Evolutionary conservation across 1,139 yeast species (phyloP).

Genomic region (Suhomyces anneliseae): DNA sequence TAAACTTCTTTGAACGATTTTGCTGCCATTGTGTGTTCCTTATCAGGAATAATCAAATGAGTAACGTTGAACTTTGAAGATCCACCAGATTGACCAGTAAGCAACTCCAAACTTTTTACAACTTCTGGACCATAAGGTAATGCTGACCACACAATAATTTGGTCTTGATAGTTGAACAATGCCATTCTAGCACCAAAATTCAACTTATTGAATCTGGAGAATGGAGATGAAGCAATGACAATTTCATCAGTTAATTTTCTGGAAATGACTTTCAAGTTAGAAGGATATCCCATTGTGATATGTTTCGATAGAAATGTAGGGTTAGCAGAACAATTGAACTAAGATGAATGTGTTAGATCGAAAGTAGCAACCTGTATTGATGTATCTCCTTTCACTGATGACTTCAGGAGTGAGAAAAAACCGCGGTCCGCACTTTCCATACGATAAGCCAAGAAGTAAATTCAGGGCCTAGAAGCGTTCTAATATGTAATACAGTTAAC

Average conservation of each 20-base stretch:
- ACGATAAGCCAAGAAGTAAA: no score
- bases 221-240: conserved; percentile 51
- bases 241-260: conserved; percentile 48
- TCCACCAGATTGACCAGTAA: conserved; percentile 24
- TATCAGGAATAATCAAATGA: conserved; percentile 53
- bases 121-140: conserved; percentile 57
- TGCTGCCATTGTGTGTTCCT: conserved; percentile 59
- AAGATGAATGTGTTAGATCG: no score
- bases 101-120: conserved; percentile 36
- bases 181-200: conserved; percentile 67
- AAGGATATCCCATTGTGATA: conserved; percentile 33
- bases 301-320: no score
- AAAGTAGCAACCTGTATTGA: not conserved
- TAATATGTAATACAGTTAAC: no score
- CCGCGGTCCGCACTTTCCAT: no score
- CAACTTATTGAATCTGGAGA: conserved; percentile 39
- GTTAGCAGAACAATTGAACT: no score
- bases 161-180: conserved; percentile 38
- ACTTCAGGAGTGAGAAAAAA: no score
- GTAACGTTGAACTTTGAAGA: conserved; percentile 31
- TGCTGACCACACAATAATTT: conserved; percentile 59
- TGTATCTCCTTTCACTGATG: no score
- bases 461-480: no score
- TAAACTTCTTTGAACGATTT: conserved; percentile 48
- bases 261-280: conserved; percentile 38